Evolutionary conservation across 2,329 filamentous ascomycete genomes (phyloP).

Genomic region (Dothistroma pini): DNA sequence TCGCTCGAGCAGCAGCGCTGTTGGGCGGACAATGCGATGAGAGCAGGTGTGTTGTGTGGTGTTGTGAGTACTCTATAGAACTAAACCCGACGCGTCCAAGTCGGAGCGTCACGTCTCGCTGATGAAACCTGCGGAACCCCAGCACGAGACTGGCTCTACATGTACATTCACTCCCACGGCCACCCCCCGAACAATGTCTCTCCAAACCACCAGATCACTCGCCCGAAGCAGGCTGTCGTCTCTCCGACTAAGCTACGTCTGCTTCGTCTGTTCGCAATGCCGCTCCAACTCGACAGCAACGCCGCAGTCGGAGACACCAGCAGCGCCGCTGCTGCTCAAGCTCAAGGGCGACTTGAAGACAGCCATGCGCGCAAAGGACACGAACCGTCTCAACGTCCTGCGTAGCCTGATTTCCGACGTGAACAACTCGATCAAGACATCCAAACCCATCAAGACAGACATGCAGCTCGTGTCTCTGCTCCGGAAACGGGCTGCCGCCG

Average conservation of each 20-base stretch:
- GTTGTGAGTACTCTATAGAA: neutral
- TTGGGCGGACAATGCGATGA: neutral
- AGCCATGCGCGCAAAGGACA: constrained; percentile 49
- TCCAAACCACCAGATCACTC: constrained; percentile 11
- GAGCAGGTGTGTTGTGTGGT: neutral
- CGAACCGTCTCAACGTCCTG: constrained; percentile 62
- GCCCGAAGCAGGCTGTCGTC: constrained; percentile 13
- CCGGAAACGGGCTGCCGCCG: constrained; percentile 58
- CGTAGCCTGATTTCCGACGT: constrained; percentile 66
- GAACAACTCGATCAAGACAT: constrained; percentile 72
- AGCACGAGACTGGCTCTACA: neutral
- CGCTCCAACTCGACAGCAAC: constrained; percentile 26
- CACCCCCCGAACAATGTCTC: neutral
- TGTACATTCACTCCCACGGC: neutral
- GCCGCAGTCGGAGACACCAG: constrained; percentile 23
- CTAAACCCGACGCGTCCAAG: neutral
- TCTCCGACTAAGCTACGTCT: neutral
- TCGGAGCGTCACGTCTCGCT: constrained; percentile 1
- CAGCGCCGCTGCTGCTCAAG: constrained; percentile 43
- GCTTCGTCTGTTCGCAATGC: constrained; percentile 27
- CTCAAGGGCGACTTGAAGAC: constrained; percentile 46
- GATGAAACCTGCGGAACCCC: neutral
- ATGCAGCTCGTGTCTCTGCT: constrained; percentile 65
- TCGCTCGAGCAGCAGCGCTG: neutral
- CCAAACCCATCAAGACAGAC: constrained; percentile 66